Base-by-base conservation (phyloP, 345 rosid genomes). In the Stellera chamaejasme region DNA sequence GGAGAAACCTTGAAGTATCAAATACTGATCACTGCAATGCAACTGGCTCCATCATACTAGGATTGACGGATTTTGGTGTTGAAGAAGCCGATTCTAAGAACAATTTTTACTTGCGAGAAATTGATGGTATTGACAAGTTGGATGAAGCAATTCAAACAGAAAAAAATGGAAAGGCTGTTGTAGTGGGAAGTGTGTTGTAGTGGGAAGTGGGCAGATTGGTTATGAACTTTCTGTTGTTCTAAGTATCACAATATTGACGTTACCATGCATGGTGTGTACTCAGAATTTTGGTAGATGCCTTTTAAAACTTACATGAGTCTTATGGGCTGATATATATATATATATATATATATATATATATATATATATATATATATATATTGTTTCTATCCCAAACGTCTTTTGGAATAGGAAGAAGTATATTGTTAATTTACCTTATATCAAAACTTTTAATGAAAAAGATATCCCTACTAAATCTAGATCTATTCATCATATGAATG, bases 281-380 rank as follows among this genome's bases (percentile, higher is more conserved):
- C 99, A 8, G 97, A 87, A 68, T 97, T 96, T 48, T 93, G 99
- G 97, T 89, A n/a, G n/a, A n/a, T n/a, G n/a, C n/a, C n/a, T n/a
- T n/a, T n/a, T n/a, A n/a, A n/a, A n/a, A n/a, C n/a, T n/a, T n/a
- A n/a, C n/a, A n/a, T n/a, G n/a, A n/a, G n/a, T n/a, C n/a, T n/a
- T n/a, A n/a, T n/a, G n/a, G n/a, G n/a, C n/a, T n/a, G n/a, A n/a
- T n/a, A n/a, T n/a, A n/a, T n/a, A n/a, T n/a, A n/a, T n/a, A n/a
- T n/a, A n/a, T n/a, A n/a, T n/a, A n/a, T n/a, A n/a, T n/a, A n/a
- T n/a, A n/a, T n/a, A n/a, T n/a, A n/a, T n/a, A n/a, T n/a, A n/a
- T n/a, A n/a, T n/a, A n/a, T n/a, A n/a, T n/a, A n/a, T n/a, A n/a
- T n/a, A n/a, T n/a, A n/a, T n/a, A n/a, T n/a, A n/a, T n/a, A n/a